A percentile compares a stretch with the other conserved stretches of the same genome.
Conservation (phyloP, 2,329 filamentous ascomycete species). For the Penicillium sclerotigenum region DNA sequence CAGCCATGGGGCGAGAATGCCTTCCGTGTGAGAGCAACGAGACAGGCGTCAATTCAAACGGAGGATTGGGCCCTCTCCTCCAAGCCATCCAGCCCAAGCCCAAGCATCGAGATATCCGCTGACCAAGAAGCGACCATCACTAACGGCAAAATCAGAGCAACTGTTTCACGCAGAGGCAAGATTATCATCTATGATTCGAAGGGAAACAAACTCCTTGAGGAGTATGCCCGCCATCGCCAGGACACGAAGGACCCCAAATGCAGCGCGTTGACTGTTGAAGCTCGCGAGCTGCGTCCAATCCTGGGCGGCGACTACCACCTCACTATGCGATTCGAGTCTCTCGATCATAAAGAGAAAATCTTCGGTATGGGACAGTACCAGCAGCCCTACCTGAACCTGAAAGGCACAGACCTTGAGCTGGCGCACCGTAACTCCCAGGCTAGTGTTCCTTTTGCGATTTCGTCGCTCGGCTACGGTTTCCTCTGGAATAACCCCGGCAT, state of each 20-base stretch:
- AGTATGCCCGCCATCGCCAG: conserved; percentile 51
- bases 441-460: conserved; percentile 61
- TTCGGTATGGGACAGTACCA: conserved; percentile 70
- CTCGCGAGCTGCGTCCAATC: conserved; percentile 57
- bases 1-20: conserved; percentile 42
- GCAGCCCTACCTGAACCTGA: conserved; percentile 61
- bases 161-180: conserved; percentile 50
- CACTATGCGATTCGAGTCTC: conserved; percentile 58
- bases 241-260: conserved; percentile 58
- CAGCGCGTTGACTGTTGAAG: conserved; percentile 55
- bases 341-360: conserved; percentile 56
- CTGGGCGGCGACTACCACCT: conserved; percentile 56
- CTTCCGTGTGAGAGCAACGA: conserved; percentile 39
- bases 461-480: conserved; percentile 60
- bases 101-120: conserved; percentile 16
- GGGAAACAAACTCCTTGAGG: conserved; percentile 50
- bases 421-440: conserved; percentile 66
- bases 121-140: conserved; percentile 40
- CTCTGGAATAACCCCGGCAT: conserved; percentile 66
- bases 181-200: conserved; percentile 47
- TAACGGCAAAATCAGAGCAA: conserved; percentile 51
- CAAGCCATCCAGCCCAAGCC: conserved; percentile 12
- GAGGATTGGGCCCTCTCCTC: conserved; percentile 38
- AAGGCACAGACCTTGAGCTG: conserved; percentile 61
- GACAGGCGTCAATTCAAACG: conserved; percentile 34